Conservation (phyloP, 1,284 basidiomycete genomes). For the Marasmius oreades region DNA sequence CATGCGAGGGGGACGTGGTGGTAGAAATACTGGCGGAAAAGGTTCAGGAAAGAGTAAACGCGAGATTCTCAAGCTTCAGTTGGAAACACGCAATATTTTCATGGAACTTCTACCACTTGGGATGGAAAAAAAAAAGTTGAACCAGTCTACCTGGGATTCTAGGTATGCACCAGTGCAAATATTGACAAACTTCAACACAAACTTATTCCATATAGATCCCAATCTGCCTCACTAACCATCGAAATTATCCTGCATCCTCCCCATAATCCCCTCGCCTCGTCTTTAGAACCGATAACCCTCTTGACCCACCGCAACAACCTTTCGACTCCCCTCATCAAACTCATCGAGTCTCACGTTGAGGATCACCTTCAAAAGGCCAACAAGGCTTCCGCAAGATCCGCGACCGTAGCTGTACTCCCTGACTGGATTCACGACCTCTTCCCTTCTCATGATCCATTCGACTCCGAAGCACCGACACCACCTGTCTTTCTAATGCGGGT, state of each 20-base stretch:
- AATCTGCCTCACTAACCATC: conserved; percentile 66
- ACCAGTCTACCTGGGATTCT: conserved; percentile 79
- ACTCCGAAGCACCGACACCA: conserved; percentile 52
- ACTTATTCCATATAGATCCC: conserved; percentile 42
- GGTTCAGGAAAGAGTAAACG: conserved; percentile 20
- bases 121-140: conserved; percentile 76
- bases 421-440: conserved; percentile 55
- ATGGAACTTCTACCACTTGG: conserved; percentile 75
- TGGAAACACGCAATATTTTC: conserved; percentile 42
- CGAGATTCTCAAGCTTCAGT: conserved; percentile 11
- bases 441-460: conserved; percentile 43
- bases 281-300: conserved; percentile 32
- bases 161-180: conserved; percentile 50
- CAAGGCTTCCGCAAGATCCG: conserved; percentile 6
- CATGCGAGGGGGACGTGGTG: conserved; percentile 18
- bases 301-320: conserved; percentile 62
- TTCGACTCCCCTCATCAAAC: conserved; percentile 43
- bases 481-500: conserved; percentile 51
- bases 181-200: conserved; percentile 4
- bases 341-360: conserved; percentile 29
- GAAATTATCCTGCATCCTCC: conserved; percentile 65
- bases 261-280: conserved; percentile 28
- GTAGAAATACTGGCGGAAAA: conserved; percentile 28
- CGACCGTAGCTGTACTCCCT: background rate
- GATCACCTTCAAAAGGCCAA: background rate